phyloP scores from a whole-genome alignment of 2,329 filamentous ascomycete genomes.

The Exophiala phaeomuriformis region DNA sequence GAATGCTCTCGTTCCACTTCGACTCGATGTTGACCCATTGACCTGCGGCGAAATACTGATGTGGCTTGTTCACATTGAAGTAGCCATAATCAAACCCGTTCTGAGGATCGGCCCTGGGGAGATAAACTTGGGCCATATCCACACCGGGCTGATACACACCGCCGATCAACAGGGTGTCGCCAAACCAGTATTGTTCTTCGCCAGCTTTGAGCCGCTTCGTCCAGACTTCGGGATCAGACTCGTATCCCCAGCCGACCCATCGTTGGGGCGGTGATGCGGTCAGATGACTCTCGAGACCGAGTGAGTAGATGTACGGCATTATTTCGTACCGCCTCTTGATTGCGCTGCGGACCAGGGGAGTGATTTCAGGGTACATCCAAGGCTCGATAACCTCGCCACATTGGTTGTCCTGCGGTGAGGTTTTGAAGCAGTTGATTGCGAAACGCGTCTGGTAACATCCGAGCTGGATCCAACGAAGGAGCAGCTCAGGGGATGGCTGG shows the following conservation, averaged over 20 bases:
- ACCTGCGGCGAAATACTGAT: conserved; percentile 50
- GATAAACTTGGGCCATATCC: conserved; percentile 52
- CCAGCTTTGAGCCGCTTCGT: conserved; percentile 52
- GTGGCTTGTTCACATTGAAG: conserved; percentile 56
- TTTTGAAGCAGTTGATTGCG: conserved; percentile 74
- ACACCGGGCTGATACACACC: conserved; percentile 59
- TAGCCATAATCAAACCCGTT: conserved; percentile 48
- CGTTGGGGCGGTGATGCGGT: conserved; percentile 58
- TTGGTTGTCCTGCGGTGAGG: conserved; percentile 55
- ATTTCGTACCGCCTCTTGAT: conserved; percentile 66
- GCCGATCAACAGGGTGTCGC: conserved; percentile 57
- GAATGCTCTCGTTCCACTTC: conserved; percentile 48
- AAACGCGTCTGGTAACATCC: conserved; percentile 64
- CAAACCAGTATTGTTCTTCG: conserved; percentile 67
- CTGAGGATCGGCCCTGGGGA: not conserved
- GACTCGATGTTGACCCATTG: conserved; percentile 48
- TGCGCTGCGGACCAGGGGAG: conserved; percentile 54
- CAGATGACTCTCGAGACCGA: conserved; percentile 55
- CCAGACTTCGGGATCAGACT: conserved; percentile 61
- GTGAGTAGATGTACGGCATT: conserved; percentile 64
- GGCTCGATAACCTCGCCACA: conserved; percentile 69
- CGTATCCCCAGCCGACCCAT: conserved; percentile 69
- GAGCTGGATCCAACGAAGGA: conserved; percentile 66
- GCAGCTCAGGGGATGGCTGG: conserved; percentile 61
- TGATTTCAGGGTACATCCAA: conserved; percentile 67